These are phyloP conservation scores for Chaetothyriales sp. DNA, from an alignment of 2,329 filamentous ascomycete genomes.

Conservation along the genomic window DNA sequence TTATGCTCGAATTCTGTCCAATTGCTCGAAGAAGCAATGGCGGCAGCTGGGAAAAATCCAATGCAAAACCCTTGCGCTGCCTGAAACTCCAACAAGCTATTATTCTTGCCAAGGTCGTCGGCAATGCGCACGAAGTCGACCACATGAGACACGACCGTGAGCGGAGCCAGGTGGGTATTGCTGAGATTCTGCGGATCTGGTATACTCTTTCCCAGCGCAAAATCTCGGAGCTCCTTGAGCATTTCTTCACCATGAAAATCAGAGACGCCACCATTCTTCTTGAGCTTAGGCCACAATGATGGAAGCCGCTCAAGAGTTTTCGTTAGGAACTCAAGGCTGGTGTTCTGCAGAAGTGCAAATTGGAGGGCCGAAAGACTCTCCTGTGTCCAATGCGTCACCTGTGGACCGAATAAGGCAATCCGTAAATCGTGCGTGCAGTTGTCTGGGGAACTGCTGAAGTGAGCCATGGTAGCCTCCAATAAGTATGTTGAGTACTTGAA, in stretches of 20 bases:
- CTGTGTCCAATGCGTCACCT: not conserved
- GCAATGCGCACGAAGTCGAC: not conserved
- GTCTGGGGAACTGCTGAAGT: not conserved
- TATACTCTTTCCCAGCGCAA: not conserved
- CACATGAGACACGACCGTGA: not conserved
- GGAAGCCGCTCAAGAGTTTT: not conserved
- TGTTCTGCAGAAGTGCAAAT: not conserved
- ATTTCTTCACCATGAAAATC: not conserved
- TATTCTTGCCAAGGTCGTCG: not conserved
- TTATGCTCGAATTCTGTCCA: not conserved
- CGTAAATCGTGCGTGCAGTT: not conserved
- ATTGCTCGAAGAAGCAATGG: not conserved
- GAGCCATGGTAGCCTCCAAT: not conserved
- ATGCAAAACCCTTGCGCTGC: not conserved
- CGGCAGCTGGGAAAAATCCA: not conserved
- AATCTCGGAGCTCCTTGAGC: not conserved
- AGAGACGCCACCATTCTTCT: not conserved
- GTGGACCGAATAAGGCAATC: not conserved
- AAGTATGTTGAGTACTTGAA: not conserved
- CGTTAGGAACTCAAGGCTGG: not conserved
- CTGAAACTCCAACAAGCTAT: not conserved
- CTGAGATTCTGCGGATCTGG: not conserved
- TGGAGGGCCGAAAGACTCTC: not conserved
- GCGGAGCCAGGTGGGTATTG: not conserved
- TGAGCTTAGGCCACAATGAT: not conserved